Conservation (phyloP, 139 green algal species). For the Chlorella sp. region DNA sequence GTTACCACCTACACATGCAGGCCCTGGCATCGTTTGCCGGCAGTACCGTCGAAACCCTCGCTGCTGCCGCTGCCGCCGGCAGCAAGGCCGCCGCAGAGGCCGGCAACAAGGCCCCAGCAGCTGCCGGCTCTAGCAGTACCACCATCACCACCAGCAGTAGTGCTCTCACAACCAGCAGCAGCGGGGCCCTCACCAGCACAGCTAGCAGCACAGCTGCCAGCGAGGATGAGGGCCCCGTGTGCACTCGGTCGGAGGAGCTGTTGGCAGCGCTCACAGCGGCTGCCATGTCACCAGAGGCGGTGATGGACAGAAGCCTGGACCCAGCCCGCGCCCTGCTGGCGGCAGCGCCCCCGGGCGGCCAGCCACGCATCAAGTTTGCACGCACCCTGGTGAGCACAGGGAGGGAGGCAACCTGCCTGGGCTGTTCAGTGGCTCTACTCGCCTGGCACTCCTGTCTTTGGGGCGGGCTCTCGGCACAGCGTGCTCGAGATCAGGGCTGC, state of each 20-base stretch:
- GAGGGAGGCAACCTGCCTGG: not conserved
- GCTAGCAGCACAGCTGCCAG: not conserved
- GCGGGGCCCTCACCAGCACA: no score
- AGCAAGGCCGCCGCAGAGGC: not conserved
- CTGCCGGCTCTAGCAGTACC: not conserved
- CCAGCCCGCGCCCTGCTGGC: not conserved
- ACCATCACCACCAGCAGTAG: not conserved
- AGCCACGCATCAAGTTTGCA: not conserved
- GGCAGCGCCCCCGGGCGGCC: not conserved
- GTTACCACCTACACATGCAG: not conserved
- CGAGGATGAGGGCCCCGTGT: not conserved
- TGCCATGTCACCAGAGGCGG: not conserved
- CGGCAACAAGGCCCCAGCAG: no score
- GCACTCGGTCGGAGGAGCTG: not conserved
- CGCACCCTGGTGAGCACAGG: not conserved
- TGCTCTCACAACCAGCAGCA: not conserved
- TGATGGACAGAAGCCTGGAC: not conserved
- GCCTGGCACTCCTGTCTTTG: no score
- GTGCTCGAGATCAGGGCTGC: no score
- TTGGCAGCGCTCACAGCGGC: not conserved
- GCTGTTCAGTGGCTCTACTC: no score
- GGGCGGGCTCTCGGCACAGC: no score
- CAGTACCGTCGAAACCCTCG: no score
- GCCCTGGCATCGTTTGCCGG: not conserved
- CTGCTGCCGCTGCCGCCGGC: not conserved